A percentile compares a stretch with the other conserved stretches of the same genome.
Conservation (phyloP, 352 stramenopile genomes). For the Pythium monospermum region DNA sequence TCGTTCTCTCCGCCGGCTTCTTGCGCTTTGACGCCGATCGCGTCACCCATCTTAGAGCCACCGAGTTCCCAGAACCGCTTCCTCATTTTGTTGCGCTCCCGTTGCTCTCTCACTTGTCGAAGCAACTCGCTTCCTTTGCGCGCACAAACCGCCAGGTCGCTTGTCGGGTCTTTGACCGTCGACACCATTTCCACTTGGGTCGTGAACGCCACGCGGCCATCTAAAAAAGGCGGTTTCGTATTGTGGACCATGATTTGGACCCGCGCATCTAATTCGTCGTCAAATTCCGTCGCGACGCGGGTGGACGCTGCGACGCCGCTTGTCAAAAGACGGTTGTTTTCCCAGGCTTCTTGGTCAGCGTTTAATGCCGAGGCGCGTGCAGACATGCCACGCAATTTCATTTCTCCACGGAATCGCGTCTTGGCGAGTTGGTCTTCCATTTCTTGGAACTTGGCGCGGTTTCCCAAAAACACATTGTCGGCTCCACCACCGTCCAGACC, state of each 20-base stretch:
- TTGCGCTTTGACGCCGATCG: constrained; percentile 87
- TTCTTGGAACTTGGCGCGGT: constrained; percentile 86
- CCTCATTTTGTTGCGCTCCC: constrained; percentile 90
- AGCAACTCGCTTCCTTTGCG: constrained; percentile 90
- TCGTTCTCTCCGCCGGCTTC: constrained; percentile 55
- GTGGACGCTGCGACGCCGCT: constrained; percentile 88
- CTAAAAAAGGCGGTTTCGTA: constrained; percentile 97
- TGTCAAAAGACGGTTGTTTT: constrained; percentile 95
- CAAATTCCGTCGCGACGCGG: constrained; percentile 81
- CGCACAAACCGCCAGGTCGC: constrained; percentile 94
- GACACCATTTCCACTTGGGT: constrained; percentile 94
- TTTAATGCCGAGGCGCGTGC: constrained; percentile 90
- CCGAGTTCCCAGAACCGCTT: constrained; percentile 99
- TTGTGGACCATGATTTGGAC: constrained; percentile 97
- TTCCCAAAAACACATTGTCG: constrained; percentile 89
- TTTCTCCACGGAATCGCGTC: constrained; percentile 73
- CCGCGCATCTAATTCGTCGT: constrained; percentile 92
- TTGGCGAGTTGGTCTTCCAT: constrained; percentile 89
- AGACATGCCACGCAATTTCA: constrained; percentile 87
- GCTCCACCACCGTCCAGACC: constrained; percentile 48
- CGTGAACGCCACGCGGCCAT: constrained; percentile 93
- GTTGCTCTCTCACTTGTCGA: constrained; percentile 67
- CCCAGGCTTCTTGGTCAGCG: constrained; percentile 97
- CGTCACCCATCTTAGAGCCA: constrained; percentile 95
- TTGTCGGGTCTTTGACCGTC: constrained; percentile 94